Evolutionary conservation across 1,284 basidiomycete species (phyloP).

Genomic region (Ceratobasidium theobromae): DNA sequence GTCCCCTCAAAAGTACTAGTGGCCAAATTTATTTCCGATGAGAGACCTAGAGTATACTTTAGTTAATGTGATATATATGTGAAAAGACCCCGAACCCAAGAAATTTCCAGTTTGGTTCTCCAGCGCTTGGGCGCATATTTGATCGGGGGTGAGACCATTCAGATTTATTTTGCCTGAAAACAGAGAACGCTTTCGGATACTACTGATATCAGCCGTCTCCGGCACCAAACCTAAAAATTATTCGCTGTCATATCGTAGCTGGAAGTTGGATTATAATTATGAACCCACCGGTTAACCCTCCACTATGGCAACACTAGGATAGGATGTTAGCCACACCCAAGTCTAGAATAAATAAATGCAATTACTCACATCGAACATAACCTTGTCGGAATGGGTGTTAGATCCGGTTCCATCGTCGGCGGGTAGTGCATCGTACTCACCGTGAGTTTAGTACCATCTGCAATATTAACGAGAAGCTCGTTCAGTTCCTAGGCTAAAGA

Average conservation of each 20-base stretch:
- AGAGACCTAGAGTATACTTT: conserved; percentile 21
- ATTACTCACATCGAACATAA: conserved; percentile 13
- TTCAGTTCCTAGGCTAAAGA: not conserved
- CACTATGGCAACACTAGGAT: conserved; percentile 16
- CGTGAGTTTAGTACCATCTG: conserved; percentile 8
- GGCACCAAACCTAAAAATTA: not conserved
- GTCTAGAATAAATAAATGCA: not conserved
- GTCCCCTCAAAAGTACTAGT: not conserved
- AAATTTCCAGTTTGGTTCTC: not conserved
- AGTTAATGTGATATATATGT: not conserved
- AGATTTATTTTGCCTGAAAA: not conserved
- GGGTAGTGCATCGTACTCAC: not conserved
- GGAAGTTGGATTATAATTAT: no score
- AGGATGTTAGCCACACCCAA: not conserved
- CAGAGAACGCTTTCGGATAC: not conserved
- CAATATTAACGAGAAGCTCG: not conserved
- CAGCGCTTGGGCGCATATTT: not conserved
- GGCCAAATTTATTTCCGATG: not conserved
- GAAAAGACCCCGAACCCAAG: not conserved
- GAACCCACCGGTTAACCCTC: conserved; percentile 13
- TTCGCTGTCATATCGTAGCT: no score
- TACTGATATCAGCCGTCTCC: not conserved
- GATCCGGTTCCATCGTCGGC: not conserved
- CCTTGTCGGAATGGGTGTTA: not conserved
- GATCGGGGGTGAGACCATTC: not conserved